Percentiles rank a stretch among this genome's conserved stretches.
These are phyloP conservation scores for Exophiala viscosa DNA, from an alignment of 2,329 filamentous ascomycete species.

Conservation along the genomic window DNA sequence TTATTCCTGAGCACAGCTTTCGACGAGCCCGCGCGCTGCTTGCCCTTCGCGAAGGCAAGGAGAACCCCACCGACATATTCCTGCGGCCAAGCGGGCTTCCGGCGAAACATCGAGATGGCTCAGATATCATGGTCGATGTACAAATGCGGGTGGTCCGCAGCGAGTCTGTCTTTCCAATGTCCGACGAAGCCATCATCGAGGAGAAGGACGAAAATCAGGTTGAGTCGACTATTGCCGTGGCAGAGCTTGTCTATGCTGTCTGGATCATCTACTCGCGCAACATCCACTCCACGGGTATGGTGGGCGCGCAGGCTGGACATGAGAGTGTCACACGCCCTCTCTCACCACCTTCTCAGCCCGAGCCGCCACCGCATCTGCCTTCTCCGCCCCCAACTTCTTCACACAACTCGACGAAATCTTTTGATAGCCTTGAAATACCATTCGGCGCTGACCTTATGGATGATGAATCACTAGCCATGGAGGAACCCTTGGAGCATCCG, in stretches of 20 bases:
- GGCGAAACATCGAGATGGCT: constrained; percentile 84
- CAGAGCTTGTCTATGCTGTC: constrained; percentile 85
- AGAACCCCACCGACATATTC: constrained; percentile 74
- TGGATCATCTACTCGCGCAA: constrained; percentile 98
- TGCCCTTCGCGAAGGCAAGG: constrained; percentile 75
- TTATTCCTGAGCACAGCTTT: constrained; percentile 94
- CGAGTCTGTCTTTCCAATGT: constrained; percentile 61
- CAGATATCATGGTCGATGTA: constrained; percentile 87
- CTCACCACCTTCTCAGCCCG: constrained; percentile 74
- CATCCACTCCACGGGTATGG: constrained; percentile 69
- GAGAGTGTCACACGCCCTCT: constrained; percentile 60
- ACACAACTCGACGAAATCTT: constrained; percentile 30
- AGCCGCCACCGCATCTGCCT: constrained; percentile 63
- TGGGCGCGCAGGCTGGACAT: constrained; percentile 50
- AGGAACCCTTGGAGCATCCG: constrained; percentile 38
- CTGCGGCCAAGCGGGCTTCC: constrained; percentile 78
- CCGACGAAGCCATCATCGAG: constrained; percentile 61
- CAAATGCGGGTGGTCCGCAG: constrained; percentile 96
- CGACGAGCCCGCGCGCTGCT: constrained; percentile 81
- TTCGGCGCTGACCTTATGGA: constrained; percentile 32
- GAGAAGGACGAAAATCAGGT: constrained; percentile 56
- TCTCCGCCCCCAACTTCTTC: constrained; percentile 32
- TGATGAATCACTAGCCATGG: constrained; percentile 51
- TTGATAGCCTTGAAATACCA: constrained; percentile 39
- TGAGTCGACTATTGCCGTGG: constrained; percentile 46